Evolutionary conservation across 495 filamentous ascomycete species (phyloP), one percentile per base, ranked within the genome.

Genomic region (Thermochaetoides thermophila): DNA sequence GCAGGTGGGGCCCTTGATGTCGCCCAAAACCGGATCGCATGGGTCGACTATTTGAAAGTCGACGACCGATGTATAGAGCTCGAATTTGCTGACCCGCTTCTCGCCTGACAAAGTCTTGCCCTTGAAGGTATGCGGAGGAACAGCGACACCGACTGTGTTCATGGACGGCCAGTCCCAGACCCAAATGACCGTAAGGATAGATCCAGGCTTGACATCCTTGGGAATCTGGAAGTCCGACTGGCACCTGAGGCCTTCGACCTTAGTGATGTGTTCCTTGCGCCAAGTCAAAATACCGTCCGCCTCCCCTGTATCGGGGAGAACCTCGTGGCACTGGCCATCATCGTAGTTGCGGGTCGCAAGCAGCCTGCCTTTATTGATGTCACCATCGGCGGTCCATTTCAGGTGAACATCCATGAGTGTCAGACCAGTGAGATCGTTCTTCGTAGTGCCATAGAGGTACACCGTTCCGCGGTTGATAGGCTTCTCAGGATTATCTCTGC

Each of bases 101-200:
- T 67, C 46, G 2, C 68, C 66, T 10, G 17, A 33, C 64, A 48
- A 21, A 32, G 55, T 34, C 22, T 48, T 28, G 56, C 64, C 3
- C 27, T 17, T 24, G 7, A 8, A 19, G 13, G 36, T 42, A 9
- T 40, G 38, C 15, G 53, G 52, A 13, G 50, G 29, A 11, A 54
- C 45, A 12, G 49, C 43, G 10, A 44, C 37, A 7, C 53, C 53
- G 3, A 18, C 17, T 1, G 27, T 43, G 15, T 48, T 50, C 10
- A 68, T 53, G 9, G 52, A 53, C 0, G 78, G 75, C 83, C 83
- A 95, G 42, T 91, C 76, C 85, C 85, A 93, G 4, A 92, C 74
- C 85, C 85, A 95, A 57, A 93, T 86, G 25, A 89, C 51, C 0
- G 83, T 83, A 39, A 78, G 77, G 18, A 64, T 67, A 13, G 76